These are phyloP conservation scores for Blastocystis sp. DNA, from an alignment of 352 stramenopile species.

Conservation along the genomic window DNA sequence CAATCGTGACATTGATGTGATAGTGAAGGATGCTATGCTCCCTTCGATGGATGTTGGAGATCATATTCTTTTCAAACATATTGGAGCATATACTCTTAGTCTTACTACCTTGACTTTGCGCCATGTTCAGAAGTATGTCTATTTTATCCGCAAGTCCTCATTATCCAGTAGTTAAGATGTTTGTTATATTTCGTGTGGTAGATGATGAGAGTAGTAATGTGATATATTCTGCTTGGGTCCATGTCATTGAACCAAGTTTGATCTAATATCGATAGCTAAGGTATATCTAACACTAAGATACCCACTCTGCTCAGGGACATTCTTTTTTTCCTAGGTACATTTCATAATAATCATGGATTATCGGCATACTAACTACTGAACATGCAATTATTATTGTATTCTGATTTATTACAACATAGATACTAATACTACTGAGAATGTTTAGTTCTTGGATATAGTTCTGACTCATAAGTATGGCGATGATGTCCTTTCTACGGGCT, in stretches of 20 bases:
- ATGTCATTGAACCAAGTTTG: too few relatives aligned
- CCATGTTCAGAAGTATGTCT: constrained; percentile 17
- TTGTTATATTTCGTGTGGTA: background rate
- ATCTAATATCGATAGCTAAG: background rate
- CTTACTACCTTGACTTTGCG: background rate
- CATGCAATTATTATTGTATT: too few relatives aligned
- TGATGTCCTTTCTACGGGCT: too few relatives aligned
- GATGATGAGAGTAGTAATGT: background rate
- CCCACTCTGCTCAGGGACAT: background rate
- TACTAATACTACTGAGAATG: too few relatives aligned
- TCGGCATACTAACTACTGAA: too few relatives aligned
- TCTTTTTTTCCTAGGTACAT: too few relatives aligned
- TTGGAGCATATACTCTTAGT: constrained; percentile 56
- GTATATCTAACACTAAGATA: background rate
- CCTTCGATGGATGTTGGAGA: constrained; percentile 49
- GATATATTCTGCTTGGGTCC: background rate
- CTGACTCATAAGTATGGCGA: too few relatives aligned
- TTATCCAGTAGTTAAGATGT: background rate
- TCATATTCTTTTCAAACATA: constrained; percentile 26
- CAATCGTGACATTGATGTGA: background rate
- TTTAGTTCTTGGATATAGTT: too few relatives aligned
- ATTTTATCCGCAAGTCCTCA: constrained; percentile 55
- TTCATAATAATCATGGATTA: too few relatives aligned
- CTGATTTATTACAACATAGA: too few relatives aligned
- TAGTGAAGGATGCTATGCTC: background rate